Conservation (phyloP, 805 yeast genomes). For the Alloascoidea hylecoeti region DNA sequence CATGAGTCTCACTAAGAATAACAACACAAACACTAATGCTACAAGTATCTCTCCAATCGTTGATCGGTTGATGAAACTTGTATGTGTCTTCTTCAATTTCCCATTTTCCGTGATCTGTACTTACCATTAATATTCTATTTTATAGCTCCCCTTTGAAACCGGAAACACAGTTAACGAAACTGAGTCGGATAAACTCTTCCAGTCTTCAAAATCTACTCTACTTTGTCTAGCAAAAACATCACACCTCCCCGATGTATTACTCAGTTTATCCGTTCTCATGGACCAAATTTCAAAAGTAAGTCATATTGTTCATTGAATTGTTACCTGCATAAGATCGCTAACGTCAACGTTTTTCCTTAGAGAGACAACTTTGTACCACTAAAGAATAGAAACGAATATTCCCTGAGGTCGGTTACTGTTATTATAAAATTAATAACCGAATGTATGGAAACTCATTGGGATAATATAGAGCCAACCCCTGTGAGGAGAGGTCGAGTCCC, state of each 20-base stretch:
- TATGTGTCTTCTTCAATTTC: too few relatives aligned
- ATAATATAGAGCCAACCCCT: background rate
- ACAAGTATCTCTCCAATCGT: constrained; percentile 1
- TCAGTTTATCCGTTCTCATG: background rate
- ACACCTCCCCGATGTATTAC: background rate
- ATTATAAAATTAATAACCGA: background rate
- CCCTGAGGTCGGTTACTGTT: background rate
- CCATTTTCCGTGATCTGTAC: too few relatives aligned
- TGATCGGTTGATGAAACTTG: background rate
- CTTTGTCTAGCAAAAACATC: background rate
- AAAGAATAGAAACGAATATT: background rate
- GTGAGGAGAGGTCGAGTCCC: constrained; percentile 1
- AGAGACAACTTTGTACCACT: background rate
- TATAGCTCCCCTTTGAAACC: background rate
- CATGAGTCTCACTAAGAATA: too few relatives aligned
- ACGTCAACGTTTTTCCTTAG: too few relatives aligned
- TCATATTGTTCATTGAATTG: too few relatives aligned
- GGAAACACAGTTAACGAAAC: background rate
- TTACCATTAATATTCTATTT: too few relatives aligned
- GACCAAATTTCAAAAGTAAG: background rate
- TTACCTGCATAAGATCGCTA: too few relatives aligned
- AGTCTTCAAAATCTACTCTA: background rate
- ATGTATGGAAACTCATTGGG: background rate
- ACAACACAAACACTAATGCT: too few relatives aligned
- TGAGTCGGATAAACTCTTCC: background rate